Percentiles rank a stretch among this genome's conserved stretches.
These are phyloP conservation scores for Trametes gibbosa DNA, from an alignment of 768 basidiomycete genomes.

Conservation along the genomic window DNA sequence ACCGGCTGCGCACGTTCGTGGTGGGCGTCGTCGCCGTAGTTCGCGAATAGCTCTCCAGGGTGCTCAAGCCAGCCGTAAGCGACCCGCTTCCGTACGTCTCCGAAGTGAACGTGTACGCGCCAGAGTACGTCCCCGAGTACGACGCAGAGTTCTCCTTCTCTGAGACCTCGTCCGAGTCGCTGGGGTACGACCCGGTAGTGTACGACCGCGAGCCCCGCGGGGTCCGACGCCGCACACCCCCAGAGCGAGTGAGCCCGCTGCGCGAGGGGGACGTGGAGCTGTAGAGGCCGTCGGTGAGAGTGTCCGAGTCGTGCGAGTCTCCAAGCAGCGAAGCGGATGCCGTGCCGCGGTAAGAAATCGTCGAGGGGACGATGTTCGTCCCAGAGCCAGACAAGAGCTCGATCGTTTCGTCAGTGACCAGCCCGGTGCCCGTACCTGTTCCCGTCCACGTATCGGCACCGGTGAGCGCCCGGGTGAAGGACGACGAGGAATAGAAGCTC, in stretches of 20 bases:
- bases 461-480: slow-evolving; percentile 28
- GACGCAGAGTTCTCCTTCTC: slow-evolving; percentile 55
- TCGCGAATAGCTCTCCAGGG: slow-evolving; percentile 28
- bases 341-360: slow-evolving; percentile 49
- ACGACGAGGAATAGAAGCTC: slow-evolving; percentile 37
- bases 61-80: slow-evolving; percentile 23
- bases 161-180: slow-evolving; percentile 41
- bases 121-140: slow-evolving; percentile 22
- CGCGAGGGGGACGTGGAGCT: slow-evolving; percentile 50
- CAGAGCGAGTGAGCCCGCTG: slow-evolving; percentile 50
- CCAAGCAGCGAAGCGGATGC: slow-evolving; percentile 56
- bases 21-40: slow-evolving; percentile 13
- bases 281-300: slow-evolving; percentile 27
- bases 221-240: slow-evolving; percentile 54
- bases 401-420: slow-evolving; percentile 40
- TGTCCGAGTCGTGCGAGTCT: slow-evolving; percentile 56
- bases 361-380: slow-evolving; percentile 49
- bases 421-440: slow-evolving; percentile 30
- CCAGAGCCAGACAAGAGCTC: slow-evolving; percentile 39
- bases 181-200: slow-evolving; percentile 41
- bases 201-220: slow-evolving; percentile 44
- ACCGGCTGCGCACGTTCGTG: slow-evolving; percentile 9
- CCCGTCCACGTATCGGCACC: slow-evolving; percentile 24
- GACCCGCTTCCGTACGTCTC: slow-evolving; percentile 11
- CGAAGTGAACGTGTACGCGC: slow-evolving; percentile 22